Evolutionary conservation across 495 filamentous ascomycete species (phyloP).

Genomic region (Physcia stellaris): DNA sequence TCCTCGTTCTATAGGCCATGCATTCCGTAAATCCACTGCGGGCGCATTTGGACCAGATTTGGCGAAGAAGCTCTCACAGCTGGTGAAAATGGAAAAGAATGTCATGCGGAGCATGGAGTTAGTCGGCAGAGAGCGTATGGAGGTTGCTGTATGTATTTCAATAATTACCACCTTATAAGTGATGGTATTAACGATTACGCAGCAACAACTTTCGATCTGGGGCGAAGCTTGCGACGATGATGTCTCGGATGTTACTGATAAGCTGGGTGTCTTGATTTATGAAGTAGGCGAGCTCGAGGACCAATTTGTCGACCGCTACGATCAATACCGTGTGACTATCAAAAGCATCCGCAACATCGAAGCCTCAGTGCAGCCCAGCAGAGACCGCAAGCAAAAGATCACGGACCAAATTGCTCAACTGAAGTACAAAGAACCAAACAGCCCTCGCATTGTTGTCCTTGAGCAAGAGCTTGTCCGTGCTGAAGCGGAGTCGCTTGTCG

Average conservation of each 20-base stretch:
- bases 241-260: conserved; percentile 97
- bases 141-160: conserved; percentile 64
- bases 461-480: conserved; percentile 98
- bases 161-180: not conserved
- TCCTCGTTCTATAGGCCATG: conserved; percentile 69
- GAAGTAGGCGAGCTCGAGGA: conserved; percentile 98
- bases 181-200: conserved; percentile 1
- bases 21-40: conserved; percentile 76
- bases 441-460: conserved; percentile 89
- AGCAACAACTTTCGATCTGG: conserved; percentile 99
- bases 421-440: conserved; percentile 99
- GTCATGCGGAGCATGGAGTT: conserved; percentile 97
- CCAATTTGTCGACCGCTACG: conserved; percentile 94
- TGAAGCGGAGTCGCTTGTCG: conserved; percentile 94
- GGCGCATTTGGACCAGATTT: conserved; percentile 94
- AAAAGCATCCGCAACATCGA: conserved; percentile 99
- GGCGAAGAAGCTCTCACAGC: conserved; percentile 88
- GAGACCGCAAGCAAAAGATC: conserved; percentile 98
- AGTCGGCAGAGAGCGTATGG: conserved; percentile 91
- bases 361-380: conserved; percentile 91
- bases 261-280: conserved; percentile 93
- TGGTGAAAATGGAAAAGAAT: conserved; percentile 99
- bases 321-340: conserved; percentile 97
- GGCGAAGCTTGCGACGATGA: conserved; percentile 94
- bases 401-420: conserved; percentile 97